Conservation (phyloP, 75 land plant genomes). For the Cunninghamia lanceolata region DNA sequence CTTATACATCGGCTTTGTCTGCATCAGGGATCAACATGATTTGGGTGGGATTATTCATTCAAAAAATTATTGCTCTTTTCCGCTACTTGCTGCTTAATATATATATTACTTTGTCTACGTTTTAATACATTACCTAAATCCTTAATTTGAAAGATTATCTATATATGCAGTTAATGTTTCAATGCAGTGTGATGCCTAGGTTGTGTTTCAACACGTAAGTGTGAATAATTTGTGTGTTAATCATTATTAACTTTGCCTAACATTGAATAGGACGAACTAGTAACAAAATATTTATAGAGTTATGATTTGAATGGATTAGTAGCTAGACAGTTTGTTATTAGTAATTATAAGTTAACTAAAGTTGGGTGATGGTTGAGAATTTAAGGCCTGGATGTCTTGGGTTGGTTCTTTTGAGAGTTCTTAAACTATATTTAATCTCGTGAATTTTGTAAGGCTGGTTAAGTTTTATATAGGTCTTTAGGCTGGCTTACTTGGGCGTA, state of each 20-base stretch:
- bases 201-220: too few relatives aligned
- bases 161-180: background rate
- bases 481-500: background rate
- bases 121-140: background rate
- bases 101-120: too few relatives aligned
- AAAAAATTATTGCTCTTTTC: too few relatives aligned
- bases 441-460: background rate
- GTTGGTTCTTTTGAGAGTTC: background rate
- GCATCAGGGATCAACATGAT: too few relatives aligned
- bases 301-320: background rate
- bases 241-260: background rate
- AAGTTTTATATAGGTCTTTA: too few relatives aligned
- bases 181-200: background rate
- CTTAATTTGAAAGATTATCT: background rate
- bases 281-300: background rate
- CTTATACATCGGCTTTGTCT: too few relatives aligned
- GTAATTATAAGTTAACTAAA: background rate
- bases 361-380: background rate
- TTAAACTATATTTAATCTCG: background rate
- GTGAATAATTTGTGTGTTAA: background rate
- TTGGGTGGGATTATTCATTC: too few relatives aligned
- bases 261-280: background rate
- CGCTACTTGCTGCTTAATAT: too few relatives aligned
- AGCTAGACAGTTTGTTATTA: background rate
- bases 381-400: background rate